phyloP scores from a whole-genome alignment of 768 basidiomycete species.

The Boletus insuetus region DNA sequence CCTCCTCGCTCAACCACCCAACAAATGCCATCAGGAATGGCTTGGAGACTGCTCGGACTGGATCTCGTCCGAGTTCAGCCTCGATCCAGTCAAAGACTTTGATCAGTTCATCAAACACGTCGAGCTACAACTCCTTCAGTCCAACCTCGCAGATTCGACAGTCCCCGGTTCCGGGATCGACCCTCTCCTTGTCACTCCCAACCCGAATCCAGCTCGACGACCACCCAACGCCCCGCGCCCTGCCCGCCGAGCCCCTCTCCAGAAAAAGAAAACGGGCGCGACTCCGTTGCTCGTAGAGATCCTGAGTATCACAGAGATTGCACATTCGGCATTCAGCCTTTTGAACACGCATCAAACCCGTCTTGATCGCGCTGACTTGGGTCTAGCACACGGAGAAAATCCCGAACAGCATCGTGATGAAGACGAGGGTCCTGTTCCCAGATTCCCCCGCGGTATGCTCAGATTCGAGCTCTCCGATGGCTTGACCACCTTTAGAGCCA shows the following conservation, averaged over 20 bases:
- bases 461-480: conserved; percentile 79
- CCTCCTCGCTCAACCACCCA: neutral
- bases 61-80: conserved; percentile 47
- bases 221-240: neutral
- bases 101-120: conserved; percentile 53
- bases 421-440: conserved; percentile 75
- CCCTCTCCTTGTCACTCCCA: conserved; percentile 17
- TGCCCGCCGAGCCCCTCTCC: conserved; percentile 4
- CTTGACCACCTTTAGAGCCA: conserved; percentile 58
- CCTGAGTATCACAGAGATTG: conserved; percentile 76
- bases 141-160: conserved; percentile 72
- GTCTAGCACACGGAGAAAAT: conserved; percentile 35
- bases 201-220: conserved; percentile 8
- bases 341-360: conserved; percentile 67
- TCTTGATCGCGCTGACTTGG: conserved; percentile 53
- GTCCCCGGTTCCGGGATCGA: conserved; percentile 62
- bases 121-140: conserved; percentile 66
- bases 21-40: conserved; percentile 56
- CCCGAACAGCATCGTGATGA: conserved; percentile 49
- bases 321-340: conserved; percentile 76
- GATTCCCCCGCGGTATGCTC: conserved; percentile 80
- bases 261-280: conserved; percentile 31
- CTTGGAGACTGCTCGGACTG: conserved; percentile 69
- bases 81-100: conserved; percentile 48
- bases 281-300: conserved; percentile 73